Percentiles rank a stretch among this genome's conserved stretches.
phyloP scores from a whole-genome alignment of 2,329 filamentous ascomycete genomes.

The Atkinsonella texensis region DNA sequence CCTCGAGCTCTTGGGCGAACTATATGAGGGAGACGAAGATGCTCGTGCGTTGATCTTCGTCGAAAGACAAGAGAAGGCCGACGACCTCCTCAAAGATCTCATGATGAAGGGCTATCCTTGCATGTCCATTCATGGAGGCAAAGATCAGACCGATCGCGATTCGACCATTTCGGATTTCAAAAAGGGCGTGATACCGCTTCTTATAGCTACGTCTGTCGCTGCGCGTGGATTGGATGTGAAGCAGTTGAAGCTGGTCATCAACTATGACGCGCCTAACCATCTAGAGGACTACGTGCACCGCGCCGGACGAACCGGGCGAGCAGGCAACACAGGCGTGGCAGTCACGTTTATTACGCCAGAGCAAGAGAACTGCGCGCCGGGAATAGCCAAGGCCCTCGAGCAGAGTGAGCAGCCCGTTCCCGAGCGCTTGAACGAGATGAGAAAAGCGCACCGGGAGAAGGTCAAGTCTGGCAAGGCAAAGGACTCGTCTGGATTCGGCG shows the following conservation, averaged over 20 bases:
- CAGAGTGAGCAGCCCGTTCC: conserved; percentile 81
- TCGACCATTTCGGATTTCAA: conserved; percentile 92
- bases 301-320: conserved; percentile 83
- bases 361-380: conserved; percentile 80
- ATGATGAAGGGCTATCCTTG: conserved; percentile 79
- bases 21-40: conserved; percentile 81
- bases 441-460: conserved; percentile 70
- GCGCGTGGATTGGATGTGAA: conserved; percentile 93
- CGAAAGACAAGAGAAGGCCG: conserved; percentile 81
- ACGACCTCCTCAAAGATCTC: conserved; percentile 64
- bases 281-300: conserved; percentile 95
- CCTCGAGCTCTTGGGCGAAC: conserved; percentile 73
- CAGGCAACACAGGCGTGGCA: conserved; percentile 87
- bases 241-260: conserved; percentile 89
- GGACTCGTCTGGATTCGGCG: conserved; percentile 80
- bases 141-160: conserved; percentile 86
- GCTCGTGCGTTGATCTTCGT: conserved; percentile 84
- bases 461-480: conserved; percentile 89
- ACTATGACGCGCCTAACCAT: conserved; percentile 89
- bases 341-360: conserved; percentile 89
- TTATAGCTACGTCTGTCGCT: conserved; percentile 91
- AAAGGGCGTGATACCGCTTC: conserved; percentile 73
- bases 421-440: conserved; percentile 52
- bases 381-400: conserved; percentile 83
- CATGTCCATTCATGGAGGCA: conserved; percentile 88